These are phyloP conservation scores for Arthroderma uncinatum DNA, from an alignment of 2,329 filamentous ascomycete species.

Conservation along the genomic window DNA sequence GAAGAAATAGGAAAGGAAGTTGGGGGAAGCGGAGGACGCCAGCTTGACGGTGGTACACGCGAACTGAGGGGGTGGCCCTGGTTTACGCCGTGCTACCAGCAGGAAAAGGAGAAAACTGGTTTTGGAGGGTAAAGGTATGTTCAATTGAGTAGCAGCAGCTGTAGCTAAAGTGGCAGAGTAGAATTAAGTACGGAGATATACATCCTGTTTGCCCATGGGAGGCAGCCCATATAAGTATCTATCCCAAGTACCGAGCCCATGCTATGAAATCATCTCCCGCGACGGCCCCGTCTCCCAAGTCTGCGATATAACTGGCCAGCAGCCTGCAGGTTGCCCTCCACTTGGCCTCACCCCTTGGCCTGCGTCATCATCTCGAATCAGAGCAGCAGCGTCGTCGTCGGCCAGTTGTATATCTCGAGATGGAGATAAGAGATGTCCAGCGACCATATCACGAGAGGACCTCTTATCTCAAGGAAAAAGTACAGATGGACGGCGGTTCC, in stretches of 20 bases:
- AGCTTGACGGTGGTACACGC: background rate
- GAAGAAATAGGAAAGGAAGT: constrained; percentile 5
- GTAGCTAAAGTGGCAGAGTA: background rate
- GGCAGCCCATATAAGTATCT: constrained; percentile 2
- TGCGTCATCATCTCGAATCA: constrained; percentile 1
- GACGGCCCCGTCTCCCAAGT: background rate
- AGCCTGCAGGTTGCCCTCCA: background rate
- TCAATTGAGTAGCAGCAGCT: background rate
- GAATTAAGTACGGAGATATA: constrained; percentile 1
- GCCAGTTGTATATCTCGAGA: no score
- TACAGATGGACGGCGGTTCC: no score
- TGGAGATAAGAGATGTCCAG: no score
- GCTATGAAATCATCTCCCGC: constrained; percentile 4
- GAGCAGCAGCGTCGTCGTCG: no score
- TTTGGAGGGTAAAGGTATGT: background rate
- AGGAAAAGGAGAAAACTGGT: background rate
- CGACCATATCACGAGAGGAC: no score
- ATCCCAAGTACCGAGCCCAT: background rate
- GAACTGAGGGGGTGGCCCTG: background rate
- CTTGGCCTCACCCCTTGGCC: background rate
- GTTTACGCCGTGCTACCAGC: no score
- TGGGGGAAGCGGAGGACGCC: background rate
- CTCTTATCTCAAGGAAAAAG: no score
- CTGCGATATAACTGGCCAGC: background rate
- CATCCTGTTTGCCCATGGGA: background rate